Conservation (phyloP, 768 basidiomycete genomes). For the Auricularia cornea region DNA sequence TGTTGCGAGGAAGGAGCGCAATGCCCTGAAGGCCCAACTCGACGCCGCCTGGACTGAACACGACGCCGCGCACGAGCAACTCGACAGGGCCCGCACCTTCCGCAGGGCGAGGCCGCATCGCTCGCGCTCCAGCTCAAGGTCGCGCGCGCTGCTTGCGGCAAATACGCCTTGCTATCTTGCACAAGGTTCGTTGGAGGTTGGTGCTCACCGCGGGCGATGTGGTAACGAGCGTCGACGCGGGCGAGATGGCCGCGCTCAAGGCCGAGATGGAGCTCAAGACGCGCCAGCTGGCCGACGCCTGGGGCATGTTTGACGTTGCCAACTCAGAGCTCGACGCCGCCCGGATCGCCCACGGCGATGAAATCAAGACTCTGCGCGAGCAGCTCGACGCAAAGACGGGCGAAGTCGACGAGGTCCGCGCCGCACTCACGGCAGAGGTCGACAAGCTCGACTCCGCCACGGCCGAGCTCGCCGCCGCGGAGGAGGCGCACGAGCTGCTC, state of each 20-base stretch:
- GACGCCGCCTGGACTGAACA: neutral
- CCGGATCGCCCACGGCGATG: neutral
- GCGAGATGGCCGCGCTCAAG: neutral
- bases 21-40: neutral
- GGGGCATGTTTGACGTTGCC: neutral
- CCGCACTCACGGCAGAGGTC: too few species aligned
- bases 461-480: neutral
- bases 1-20: too few species aligned
- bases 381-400: too few species aligned
- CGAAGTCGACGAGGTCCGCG: too few species aligned
- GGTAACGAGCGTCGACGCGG: too few species aligned
- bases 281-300: neutral
- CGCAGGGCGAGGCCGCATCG: neutral
- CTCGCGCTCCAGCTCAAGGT: neutral
- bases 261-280: too few species aligned
- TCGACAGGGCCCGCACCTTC: neutral
- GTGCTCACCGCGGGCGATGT: too few species aligned
- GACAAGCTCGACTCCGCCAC: too few species aligned
- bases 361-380: too few species aligned
- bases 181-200: too few species aligned
- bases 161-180: too few species aligned
- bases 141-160: neutral
- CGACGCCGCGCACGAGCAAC: neutral
- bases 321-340: neutral
- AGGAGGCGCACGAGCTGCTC: neutral